Conservation (phyloP, 73 alveolate genomes). For the Paramecium primaurelia region DNA sequence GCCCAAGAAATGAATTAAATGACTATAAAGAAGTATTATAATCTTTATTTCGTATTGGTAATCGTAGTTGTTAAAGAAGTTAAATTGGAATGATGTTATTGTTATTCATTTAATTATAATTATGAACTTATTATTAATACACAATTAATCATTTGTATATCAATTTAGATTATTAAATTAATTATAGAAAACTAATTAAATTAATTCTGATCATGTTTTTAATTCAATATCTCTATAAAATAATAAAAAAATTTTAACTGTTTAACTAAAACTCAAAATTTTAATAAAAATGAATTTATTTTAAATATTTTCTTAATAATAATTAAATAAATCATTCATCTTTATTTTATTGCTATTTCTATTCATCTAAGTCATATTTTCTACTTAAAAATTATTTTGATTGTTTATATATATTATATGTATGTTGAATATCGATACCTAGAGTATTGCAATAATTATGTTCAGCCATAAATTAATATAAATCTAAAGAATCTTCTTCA, state of each 20-base stretch:
- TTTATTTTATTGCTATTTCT: neutral
- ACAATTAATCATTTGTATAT: neutral
- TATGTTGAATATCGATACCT: slow-evolving; percentile 18
- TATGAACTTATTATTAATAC: neutral
- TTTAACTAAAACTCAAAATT: too few relatives aligned
- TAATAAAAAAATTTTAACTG: too few relatives aligned
- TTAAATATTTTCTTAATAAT: neutral
- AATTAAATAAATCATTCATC: neutral
- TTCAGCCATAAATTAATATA: slow-evolving; percentile 37
- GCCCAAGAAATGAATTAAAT: neutral
- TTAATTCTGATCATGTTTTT: too few relatives aligned
- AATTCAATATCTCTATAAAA: too few relatives aligned
- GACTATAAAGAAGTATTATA: neutral
- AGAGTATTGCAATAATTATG: slow-evolving; percentile 33
- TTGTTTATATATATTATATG: slow-evolving; percentile 2
- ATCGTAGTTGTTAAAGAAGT: neutral
- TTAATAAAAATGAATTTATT: too few relatives aligned
- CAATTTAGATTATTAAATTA: neutral
- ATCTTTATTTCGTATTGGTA: neutral
- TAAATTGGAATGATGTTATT: neutral
- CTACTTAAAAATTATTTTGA: neutral
- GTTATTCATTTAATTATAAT: neutral
- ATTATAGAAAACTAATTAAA: neutral
- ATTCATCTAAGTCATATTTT: neutral
- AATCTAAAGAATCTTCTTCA: slow-evolving; percentile 36